These are phyloP conservation scores for Glomus cerebriforme DNA, from an alignment of 192 early-diverging fungal genomes.

Conservation along the genomic window DNA sequence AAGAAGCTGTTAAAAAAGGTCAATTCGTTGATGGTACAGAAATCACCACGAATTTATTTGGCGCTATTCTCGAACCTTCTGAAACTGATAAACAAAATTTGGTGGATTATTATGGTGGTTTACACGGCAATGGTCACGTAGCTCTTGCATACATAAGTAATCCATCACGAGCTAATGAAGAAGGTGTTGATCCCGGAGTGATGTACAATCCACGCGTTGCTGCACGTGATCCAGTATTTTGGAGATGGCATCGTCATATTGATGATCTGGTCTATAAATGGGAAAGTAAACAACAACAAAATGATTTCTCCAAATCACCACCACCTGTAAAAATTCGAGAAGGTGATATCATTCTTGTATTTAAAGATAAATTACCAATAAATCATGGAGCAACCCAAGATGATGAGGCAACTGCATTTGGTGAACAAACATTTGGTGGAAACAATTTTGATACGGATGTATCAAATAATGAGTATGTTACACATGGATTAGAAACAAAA, in stretches of 20 bases:
- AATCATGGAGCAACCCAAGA: neutral
- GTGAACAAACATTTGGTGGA: neutral
- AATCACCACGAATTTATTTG: neutral
- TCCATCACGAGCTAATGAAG: neutral
- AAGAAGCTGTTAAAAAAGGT: neutral
- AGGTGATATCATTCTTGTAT: neutral
- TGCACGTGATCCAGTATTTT: neutral
- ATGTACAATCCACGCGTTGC: neutral
- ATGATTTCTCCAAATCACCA: neutral
- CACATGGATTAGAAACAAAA: neutral
- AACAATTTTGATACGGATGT: neutral
- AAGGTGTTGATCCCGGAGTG: neutral
- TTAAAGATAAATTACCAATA: neutral
- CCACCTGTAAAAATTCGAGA: neutral
- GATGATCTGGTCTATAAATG: neutral
- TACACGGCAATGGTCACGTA: neutral
- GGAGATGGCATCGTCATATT: slow-evolving; percentile 17
- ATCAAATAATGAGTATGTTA: too few relatives aligned
- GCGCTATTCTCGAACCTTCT: neutral
- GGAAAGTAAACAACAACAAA: neutral
- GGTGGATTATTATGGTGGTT: neutral
- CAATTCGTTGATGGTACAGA: neutral
- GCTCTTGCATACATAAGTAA: neutral
- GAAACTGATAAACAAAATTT: neutral
- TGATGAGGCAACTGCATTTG: neutral